phyloP scores from a whole-genome alignment of 108 stramenopile species.

The Mediolabrus comicus region DNA sequence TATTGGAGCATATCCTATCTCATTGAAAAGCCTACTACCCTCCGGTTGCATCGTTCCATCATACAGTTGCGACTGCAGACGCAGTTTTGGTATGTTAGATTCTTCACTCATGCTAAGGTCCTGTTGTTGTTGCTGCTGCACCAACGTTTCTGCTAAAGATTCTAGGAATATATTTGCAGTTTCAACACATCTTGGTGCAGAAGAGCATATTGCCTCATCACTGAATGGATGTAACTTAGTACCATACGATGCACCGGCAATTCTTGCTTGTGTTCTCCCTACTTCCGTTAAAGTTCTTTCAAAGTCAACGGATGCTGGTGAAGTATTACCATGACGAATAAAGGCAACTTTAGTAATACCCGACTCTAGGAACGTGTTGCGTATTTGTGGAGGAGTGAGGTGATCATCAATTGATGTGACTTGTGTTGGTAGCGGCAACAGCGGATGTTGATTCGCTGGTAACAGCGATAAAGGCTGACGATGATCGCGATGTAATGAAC shows the following conservation, averaged over 20 bases:
- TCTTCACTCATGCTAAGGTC: too few species aligned
- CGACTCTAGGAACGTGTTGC: slow-evolving; percentile 1
- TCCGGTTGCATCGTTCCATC: slow-evolving; percentile 57
- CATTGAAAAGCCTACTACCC: slow-evolving; percentile 36
- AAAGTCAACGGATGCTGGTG: slow-evolving; percentile 34
- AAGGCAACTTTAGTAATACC: slow-evolving; percentile 37
- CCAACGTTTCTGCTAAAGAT: neutral
- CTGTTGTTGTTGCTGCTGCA: neutral
- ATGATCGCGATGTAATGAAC: neutral
- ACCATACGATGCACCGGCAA: slow-evolving; percentile 49
- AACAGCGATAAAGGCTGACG: neutral
- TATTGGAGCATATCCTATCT: slow-evolving; percentile 58
- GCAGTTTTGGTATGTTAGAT: neutral
- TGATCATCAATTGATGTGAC: neutral
- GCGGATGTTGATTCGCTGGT: neutral
- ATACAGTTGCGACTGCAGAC: slow-evolving; percentile 25
- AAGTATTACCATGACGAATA: slow-evolving; percentile 56
- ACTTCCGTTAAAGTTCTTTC: slow-evolving; percentile 42
- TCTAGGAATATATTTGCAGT: slow-evolving; percentile 51
- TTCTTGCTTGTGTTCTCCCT: slow-evolving; percentile 39
- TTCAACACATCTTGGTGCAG: slow-evolving; percentile 51
- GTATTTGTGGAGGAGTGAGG: neutral
- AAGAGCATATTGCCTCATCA: slow-evolving; percentile 32
- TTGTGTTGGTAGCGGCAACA: neutral
- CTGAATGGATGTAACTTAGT: slow-evolving; percentile 30